Percentiles rank a stretch among this genome's conserved stretches.
These are phyloP conservation scores for Thyridium curvatum DNA, from an alignment of 2,329 filamentous ascomycete genomes.

Conservation along the genomic window DNA sequence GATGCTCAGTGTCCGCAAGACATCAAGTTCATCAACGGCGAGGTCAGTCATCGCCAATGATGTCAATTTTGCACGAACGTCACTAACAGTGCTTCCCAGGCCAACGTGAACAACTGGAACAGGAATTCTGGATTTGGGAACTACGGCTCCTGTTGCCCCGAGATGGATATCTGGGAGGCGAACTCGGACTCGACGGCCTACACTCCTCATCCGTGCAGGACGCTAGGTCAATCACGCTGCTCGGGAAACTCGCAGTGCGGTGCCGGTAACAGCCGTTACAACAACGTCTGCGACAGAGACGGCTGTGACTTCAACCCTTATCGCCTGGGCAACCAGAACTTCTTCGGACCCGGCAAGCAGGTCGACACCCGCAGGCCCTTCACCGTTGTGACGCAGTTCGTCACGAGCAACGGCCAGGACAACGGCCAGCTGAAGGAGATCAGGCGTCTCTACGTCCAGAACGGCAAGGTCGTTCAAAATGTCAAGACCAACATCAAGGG, in stretches of 20 bases:
- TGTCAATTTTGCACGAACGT: slow-evolving; percentile 3
- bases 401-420: slow-evolving; percentile 27
- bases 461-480: slow-evolving; percentile 45
- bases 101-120: slow-evolving; percentile 47
- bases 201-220: slow-evolving; percentile 52
- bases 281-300: slow-evolving; percentile 51
- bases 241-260: slow-evolving; percentile 34
- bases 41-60: slow-evolving; percentile 19
- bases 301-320: slow-evolving; percentile 58
- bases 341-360: slow-evolving; percentile 47
- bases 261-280: slow-evolving; percentile 35
- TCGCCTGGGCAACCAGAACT: slow-evolving; percentile 49
- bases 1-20: slow-evolving; percentile 41
- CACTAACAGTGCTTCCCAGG: slow-evolving; percentile 14
- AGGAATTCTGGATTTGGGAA: slow-evolving; percentile 42
- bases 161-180: slow-evolving; percentile 60
- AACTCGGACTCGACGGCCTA: slow-evolving; percentile 51
- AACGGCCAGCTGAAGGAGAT: slow-evolving; percentile 45
- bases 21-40: slow-evolving; percentile 47
- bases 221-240: slow-evolving; percentile 37
- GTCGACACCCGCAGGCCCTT: slow-evolving; percentile 47
- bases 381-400: slow-evolving; percentile 55
- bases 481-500: slow-evolving; percentile 24
- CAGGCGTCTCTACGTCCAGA: slow-evolving; percentile 51
- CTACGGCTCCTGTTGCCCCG: slow-evolving; percentile 49